Evolutionary conservation across 768 basidiomycete genomes (phyloP).

Genomic region (Sutorius australiensis): DNA sequence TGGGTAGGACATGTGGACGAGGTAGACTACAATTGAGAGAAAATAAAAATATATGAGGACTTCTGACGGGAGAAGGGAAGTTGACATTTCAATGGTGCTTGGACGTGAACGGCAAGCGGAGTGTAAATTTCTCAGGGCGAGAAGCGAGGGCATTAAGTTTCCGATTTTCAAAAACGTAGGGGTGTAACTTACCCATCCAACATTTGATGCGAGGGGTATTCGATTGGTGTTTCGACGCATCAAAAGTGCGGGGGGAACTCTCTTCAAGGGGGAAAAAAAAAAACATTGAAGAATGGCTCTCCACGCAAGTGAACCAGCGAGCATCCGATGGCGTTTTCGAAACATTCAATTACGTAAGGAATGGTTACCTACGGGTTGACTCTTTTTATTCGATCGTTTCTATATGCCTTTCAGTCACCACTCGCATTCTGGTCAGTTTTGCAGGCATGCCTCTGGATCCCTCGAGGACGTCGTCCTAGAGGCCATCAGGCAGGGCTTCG

Average conservation of each 20-base stretch:
- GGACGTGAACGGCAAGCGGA: slow-evolving; percentile 10
- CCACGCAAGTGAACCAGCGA: too few relatives aligned
- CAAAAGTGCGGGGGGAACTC: slow-evolving; percentile 20
- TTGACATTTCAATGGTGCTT: neutral
- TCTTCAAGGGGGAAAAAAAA: too few relatives aligned
- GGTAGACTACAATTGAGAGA: neutral
- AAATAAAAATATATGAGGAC: neutral
- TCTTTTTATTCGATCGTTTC: neutral
- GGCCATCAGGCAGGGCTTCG: slow-evolving; percentile 76
- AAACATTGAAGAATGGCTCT: too few relatives aligned
- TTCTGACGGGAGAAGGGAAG: neutral
- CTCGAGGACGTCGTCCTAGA: slow-evolving; percentile 79
- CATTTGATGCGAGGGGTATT: slow-evolving; percentile 17
- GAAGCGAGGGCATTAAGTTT: slow-evolving; percentile 26
- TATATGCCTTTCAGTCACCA: slow-evolving; percentile 74
- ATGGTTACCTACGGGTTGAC: neutral
- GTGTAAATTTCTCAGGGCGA: slow-evolving; percentile 27
- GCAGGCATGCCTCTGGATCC: slow-evolving; percentile 79
- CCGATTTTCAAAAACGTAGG: slow-evolving; percentile 28
- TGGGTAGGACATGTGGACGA: neutral
- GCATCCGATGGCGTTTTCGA: too few relatives aligned
- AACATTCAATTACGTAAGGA: slow-evolving; percentile 16
- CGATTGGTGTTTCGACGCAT: slow-evolving; percentile 14
- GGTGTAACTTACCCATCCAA: neutral
- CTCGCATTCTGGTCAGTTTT: slow-evolving; percentile 92